Evolutionary conservation across 371 early-diverging fungal genomes (phyloP), one percentile per base, ranked within the genome.

Genomic region (Syncephalastrum racemosum): DNA sequence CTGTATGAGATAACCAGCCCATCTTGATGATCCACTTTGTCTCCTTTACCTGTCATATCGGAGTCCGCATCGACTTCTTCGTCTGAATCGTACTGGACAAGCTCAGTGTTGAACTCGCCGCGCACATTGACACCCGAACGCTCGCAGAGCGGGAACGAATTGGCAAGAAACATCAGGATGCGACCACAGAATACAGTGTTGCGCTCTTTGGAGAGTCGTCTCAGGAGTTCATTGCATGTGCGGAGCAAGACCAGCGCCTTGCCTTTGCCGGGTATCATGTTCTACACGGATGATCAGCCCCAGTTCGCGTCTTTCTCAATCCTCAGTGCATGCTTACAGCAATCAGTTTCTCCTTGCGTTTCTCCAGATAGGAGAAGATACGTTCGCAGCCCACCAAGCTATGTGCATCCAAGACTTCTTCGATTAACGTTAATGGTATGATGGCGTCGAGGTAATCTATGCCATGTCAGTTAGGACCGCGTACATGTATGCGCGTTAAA

Each of bases 141-240:
- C 63, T 95, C 95, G 7, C 80, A 80, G 31, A 93, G 72, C 13
- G 95, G 85, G 53, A 89, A 92, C 2, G 86, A 86, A 44, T 83
- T 87, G 16, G 94, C 86, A 8, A 93, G 79, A 61, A 91, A 88
- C 67, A 92, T 80, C 42, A 92, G 68, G 22, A 95, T 88, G 15
- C 92, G 87, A 1, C 94, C 94, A 59, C 91, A 89, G 55, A 86
- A 82, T n/a, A 84, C 88, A 12, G 88, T 87, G 67, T 89, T 84
- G 44, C 82, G 84, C 16, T 91, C 80, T 47, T 88, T 87, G 0
- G 94, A 91, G 10, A 92, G 71, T 54, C 95, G 79, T 7, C 92
- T 80, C 6, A 93, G 79, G 18, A 94, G 64, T 22, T 89, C 90
- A 63, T 93, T 94, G 68, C 95, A 94, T 66, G 90, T 72, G 51